phyloP scores from a whole-genome alignment of 2,329 filamentous ascomycete species.

The Blastomyces emzantsi region DNA sequence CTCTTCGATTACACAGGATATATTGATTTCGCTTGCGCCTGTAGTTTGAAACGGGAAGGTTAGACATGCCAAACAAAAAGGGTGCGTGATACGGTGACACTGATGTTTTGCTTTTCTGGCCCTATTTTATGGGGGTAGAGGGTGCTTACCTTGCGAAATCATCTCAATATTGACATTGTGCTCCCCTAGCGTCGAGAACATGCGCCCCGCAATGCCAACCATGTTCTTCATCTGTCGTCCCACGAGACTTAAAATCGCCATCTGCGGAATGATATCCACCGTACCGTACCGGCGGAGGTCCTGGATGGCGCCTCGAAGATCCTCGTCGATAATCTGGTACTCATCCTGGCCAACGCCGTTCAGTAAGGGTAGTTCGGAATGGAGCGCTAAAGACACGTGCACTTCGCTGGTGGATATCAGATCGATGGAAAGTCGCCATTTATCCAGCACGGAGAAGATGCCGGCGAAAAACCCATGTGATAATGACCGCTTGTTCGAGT shows the following conservation, averaged over 20 bases:
- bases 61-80: constrained; percentile 14
- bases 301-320: constrained; percentile 55
- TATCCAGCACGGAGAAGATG: constrained; percentile 86
- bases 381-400: constrained; percentile 93
- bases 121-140: background rate
- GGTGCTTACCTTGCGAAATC: constrained; percentile 81
- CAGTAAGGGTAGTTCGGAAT: constrained; percentile 58
- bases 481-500: constrained; percentile 93
- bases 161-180: constrained; percentile 97
- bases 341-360: constrained; percentile 41
- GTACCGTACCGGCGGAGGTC: constrained; percentile 75
- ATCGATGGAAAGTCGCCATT: constrained; percentile 80
- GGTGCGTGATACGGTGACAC: background rate
- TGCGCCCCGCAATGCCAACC: constrained; percentile 82
- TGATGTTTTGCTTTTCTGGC: too few relatives aligned
- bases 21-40: constrained; percentile 99
- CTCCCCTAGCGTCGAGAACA: constrained; percentile 91
- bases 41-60: constrained; percentile 15
- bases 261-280: constrained; percentile 79
- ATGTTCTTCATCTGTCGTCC: constrained; percentile 98
- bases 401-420: constrained; percentile 95
- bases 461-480: constrained; percentile 93
- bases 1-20: constrained; percentile 93
- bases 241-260: constrained; percentile 93
- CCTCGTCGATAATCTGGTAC: constrained; percentile 50